Conservation (phyloP, 2,329 filamentous ascomycete species). For the Didymella glomerata region DNA sequence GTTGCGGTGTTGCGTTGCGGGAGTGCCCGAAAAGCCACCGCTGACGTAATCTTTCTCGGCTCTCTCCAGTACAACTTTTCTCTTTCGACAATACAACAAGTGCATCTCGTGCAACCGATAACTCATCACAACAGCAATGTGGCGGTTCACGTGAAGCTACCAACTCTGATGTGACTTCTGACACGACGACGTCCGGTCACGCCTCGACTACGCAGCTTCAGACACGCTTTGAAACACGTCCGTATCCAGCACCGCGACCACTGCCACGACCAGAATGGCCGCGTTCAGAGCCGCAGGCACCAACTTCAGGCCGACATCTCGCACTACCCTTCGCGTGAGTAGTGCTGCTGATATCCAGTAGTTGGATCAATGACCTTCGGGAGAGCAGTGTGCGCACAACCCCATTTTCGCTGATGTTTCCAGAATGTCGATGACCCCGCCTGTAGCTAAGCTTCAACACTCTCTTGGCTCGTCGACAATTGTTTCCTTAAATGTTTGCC, state of each 20-base stretch:
- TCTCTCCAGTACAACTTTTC: not conserved
- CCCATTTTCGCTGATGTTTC: not conserved
- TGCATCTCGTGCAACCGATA: not conserved
- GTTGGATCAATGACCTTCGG: not conserved
- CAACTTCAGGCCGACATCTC: not conserved
- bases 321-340: no score
- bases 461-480: slow-evolving; percentile 6
- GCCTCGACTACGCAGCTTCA: not conserved
- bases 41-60: not conserved
- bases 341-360: not conserved
- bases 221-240: slow-evolving; percentile 18
- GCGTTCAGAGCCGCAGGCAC: not conserved
- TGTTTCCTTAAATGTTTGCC: not conserved
- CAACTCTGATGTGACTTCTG: not conserved
- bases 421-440: not conserved
- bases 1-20: not conserved
- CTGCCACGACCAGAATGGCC: slow-evolving; percentile 1
- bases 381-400: not conserved
- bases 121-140: not conserved
- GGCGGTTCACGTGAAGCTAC: not conserved
- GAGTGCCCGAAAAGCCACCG: not conserved
- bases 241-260: slow-evolving; percentile 1
- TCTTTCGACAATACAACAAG: not conserved
- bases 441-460: not conserved
- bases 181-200: not conserved